These are phyloP conservation scores for Cyclospora cayetanensis DNA, from an alignment of 169 alveolate genomes.

Conservation along the genomic window DNA sequence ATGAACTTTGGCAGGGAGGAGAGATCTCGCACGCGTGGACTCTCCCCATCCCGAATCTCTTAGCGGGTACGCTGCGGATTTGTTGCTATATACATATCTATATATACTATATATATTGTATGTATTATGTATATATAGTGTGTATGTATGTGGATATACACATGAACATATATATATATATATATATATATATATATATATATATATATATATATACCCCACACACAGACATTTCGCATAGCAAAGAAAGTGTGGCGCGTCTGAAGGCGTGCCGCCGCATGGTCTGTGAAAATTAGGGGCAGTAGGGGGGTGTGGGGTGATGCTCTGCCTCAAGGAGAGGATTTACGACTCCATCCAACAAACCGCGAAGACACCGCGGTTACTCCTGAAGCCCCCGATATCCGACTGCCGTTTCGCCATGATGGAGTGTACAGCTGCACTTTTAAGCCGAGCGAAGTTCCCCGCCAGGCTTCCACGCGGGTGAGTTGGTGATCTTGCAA, in stretches of 20 bases:
- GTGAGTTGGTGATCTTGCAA: slow-evolving; percentile 1
- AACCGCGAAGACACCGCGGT: slow-evolving; percentile 19
- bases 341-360: slow-evolving; percentile 44
- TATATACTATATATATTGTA: background rate
- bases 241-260: too few relatives aligned
- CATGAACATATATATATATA: background rate
- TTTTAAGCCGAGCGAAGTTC: slow-evolving; percentile 54
- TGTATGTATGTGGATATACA: background rate
- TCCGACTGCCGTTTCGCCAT: slow-evolving; percentile 55
- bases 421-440: slow-evolving; percentile 9
- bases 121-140: background rate
- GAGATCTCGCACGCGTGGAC: slow-evolving; percentile 30
- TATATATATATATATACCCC: background rate
- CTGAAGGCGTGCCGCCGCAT: too few relatives aligned
- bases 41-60: slow-evolving; percentile 58
- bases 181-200: background rate
- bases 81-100: background rate
- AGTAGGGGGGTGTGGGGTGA: background rate
- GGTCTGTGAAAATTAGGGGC: background rate
- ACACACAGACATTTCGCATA: background rate
- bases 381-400: slow-evolving; percentile 23
- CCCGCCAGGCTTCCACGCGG: background rate
- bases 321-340: slow-evolving; percentile 36
- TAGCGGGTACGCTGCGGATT: background rate
- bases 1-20: slow-evolving; percentile 36